phyloP scores from a whole-genome alignment of 2,329 filamentous ascomycete genomes.

The Fusarium pseudograminearum region DNA sequence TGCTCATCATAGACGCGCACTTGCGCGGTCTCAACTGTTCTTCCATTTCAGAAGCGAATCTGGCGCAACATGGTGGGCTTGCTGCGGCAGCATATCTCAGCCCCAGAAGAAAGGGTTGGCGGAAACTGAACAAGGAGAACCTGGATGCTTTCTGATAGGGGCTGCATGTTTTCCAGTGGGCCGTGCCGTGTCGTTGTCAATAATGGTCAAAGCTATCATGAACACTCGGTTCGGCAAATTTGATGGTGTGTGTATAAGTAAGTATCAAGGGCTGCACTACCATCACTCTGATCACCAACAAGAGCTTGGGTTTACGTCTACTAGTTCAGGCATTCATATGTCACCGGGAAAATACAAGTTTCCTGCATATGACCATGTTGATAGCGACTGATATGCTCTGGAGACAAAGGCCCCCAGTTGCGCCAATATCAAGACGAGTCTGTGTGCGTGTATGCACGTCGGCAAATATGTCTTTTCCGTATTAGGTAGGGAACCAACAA shows the following conservation, averaged over 20 bases:
- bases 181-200: constrained; percentile 19
- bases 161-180: constrained; percentile 18
- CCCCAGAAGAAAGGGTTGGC: background rate
- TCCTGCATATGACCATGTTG: constrained; percentile 24
- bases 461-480: constrained; percentile 14
- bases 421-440: constrained; percentile 23
- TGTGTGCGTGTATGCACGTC: constrained; percentile 13
- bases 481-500: constrained; percentile 21
- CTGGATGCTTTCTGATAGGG: constrained; percentile 1
- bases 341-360: constrained; percentile 23
- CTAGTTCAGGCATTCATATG: constrained; percentile 22
- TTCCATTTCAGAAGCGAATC: background rate
- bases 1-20: constrained; percentile 22
- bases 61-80: constrained; percentile 10
- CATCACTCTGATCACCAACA: constrained; percentile 42
- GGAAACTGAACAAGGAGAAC: constrained; percentile 24
- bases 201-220: constrained; percentile 21
- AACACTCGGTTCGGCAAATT: constrained; percentile 21
- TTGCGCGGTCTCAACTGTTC: constrained; percentile 21
- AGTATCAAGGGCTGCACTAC: constrained; percentile 34
- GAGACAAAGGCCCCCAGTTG: constrained; percentile 18
- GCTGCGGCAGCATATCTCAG: background rate
- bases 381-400: constrained; percentile 22
- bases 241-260: constrained; percentile 40
- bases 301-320: constrained; percentile 30